Base-by-base conservation (phyloP, 441 rosid species). In the Populus hybrid region DNA sequence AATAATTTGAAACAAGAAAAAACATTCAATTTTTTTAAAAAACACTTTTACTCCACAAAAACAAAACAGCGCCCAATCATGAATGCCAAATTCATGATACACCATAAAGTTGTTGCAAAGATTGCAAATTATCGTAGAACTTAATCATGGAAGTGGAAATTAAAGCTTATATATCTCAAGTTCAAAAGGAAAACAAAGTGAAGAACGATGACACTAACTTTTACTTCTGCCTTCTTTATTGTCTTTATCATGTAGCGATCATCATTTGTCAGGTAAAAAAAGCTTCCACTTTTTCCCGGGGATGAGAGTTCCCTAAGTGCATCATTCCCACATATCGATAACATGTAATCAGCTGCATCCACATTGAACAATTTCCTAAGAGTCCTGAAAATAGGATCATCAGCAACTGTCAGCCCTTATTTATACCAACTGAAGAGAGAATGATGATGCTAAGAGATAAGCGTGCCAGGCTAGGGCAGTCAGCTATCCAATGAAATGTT, bases 181-280 rank as follows among this genome's bases (percentile, higher is more conserved):
- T 21, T 72, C 36, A 50, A 38, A 6, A n/a, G 5, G 28, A n/a
- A 31, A 40, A 7, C 16, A 28, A 68, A 23, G 14, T 6, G 20
- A 29, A 16, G 0, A 68, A 36, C 18, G 6, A 72, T n/a, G 45
- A 10, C 8, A 80, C 90, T 84, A 76, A 90, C 99, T 83, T 97
- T 97, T n/a, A 88, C 95, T 92, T 97, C 99, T n/a, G 99, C 92
- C 81, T 97, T 97, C 87, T 89, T 97, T 93, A 97, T 86, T 0
- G 99, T 97, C 88, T 97, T 97, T 68, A 97, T 97, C 99, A 97
- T 97, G 88, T 93, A 97, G 10, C 90, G 86, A 75, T 97, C 98
- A 78, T 97, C 99, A 56, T 90, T 86, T 33, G 99, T 96, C 64
- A 96, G 80, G 86, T 96, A 96, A 84, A 96, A 96, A 79, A 94